Conservation (phyloP, 495 filamentous ascomycete genomes). For the Achaetomiella virescens region DNA sequence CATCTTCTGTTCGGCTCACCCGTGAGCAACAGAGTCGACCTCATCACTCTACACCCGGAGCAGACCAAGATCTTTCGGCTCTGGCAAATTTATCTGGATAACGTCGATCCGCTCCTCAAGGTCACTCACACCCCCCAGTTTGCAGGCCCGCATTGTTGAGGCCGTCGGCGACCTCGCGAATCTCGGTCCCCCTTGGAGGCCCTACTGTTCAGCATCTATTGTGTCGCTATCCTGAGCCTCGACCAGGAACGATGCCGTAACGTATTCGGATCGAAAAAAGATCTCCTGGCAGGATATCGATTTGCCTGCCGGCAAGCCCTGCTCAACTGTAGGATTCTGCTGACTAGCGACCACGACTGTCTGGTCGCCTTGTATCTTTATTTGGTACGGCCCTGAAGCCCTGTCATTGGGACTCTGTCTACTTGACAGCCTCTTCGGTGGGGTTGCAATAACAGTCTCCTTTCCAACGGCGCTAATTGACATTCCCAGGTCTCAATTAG, state of each 20-base stretch:
- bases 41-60: conserved; percentile 45
- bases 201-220: conserved; percentile 57
- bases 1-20: conserved; percentile 47
- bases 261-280: conserved; percentile 38
- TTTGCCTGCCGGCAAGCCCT: conserved; percentile 53
- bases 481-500: conserved; percentile 46
- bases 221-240: conserved; percentile 43
- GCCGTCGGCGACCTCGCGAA: conserved; percentile 27
- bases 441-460: too few species aligned
- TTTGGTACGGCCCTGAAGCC: conserved; percentile 37
- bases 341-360: conserved; percentile 45
- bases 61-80: conserved; percentile 39
- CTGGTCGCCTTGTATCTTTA: conserved; percentile 57
- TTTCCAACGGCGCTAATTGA: not conserved
- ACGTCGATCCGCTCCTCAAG: conserved; percentile 49
- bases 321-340: conserved; percentile 39
- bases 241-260: conserved; percentile 34
- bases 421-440: too few species aligned
- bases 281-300: conserved; percentile 42
- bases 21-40: conserved; percentile 29
- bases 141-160: conserved; percentile 40
- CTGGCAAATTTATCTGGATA: conserved; percentile 51
- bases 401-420: too few species aligned
- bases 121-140: conserved; percentile 46
- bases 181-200: conserved; percentile 32